Percentiles rank a stretch among this genome's conserved stretches.
These are phyloP conservation scores for Ascomycota sp. DNA, from an alignment of 2,329 filamentous ascomycete species.

Conservation along the genomic window DNA sequence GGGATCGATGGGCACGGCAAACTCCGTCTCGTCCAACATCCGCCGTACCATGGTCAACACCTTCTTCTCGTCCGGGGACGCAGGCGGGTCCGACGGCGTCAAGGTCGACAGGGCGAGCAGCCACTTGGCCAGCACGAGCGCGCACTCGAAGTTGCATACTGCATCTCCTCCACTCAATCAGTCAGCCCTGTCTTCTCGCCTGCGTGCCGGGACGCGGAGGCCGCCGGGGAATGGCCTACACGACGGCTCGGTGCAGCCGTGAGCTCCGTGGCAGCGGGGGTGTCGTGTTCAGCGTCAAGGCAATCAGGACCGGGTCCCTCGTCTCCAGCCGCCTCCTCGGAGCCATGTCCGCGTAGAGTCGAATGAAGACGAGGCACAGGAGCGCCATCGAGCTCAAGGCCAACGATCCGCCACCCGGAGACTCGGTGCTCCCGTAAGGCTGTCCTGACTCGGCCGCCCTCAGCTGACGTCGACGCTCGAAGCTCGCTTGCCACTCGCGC, in stretches of 20 bases:
- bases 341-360: conserved; percentile 44
- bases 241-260: conserved; percentile 40
- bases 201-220: no score
- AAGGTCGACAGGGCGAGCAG: conserved; percentile 33
- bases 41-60: conserved; percentile 34
- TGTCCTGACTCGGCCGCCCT: conserved; percentile 26
- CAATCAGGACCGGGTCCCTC: conserved; percentile 40
- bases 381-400: conserved; percentile 45
- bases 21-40: conserved; percentile 42
- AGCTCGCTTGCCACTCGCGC: conserved; percentile 35
- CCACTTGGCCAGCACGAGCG: conserved; percentile 39
- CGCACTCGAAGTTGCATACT: conserved; percentile 42
- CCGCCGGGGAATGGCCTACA: conserved; percentile 48
- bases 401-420: conserved; percentile 36
- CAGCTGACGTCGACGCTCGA: conserved; percentile 33
- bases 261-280: conserved; percentile 37
- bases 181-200: not conserved
- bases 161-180: not conserved
- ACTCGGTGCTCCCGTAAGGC: conserved; percentile 25
- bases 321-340: conserved; percentile 43
- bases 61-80: conserved; percentile 29
- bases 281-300: conserved; percentile 35
- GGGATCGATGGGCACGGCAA: conserved; percentile 37
- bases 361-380: conserved; percentile 39
- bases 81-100: conserved; percentile 25